Conservation (phyloP, 352 stramenopile genomes). For the Elongisporangium prolatum region DNA sequence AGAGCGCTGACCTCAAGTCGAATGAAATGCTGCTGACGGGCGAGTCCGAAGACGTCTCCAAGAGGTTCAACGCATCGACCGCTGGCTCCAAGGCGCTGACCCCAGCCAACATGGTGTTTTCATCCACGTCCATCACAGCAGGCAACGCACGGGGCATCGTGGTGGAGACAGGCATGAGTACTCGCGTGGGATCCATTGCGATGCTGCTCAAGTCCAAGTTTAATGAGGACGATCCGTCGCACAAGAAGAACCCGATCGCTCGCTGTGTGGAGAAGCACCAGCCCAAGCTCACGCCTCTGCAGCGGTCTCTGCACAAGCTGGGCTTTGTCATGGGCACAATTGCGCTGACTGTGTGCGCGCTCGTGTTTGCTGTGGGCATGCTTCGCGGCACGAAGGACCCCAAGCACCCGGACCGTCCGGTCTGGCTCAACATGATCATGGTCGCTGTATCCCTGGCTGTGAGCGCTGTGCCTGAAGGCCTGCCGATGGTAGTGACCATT, state of each 20-base stretch:
- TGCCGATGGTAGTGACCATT: constrained; percentile 82
- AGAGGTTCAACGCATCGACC: constrained; percentile 57
- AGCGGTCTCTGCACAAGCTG: constrained; percentile 92
- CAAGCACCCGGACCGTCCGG: constrained; percentile 67
- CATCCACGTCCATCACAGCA: constrained; percentile 77
- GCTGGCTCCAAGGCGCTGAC: constrained; percentile 43
- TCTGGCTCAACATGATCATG: constrained; percentile 93
- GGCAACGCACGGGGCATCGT: constrained; percentile 66
- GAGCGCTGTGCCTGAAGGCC: constrained; percentile 71
- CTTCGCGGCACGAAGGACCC: constrained; percentile 39
- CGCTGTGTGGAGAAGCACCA: constrained; percentile 56
- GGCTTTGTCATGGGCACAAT: constrained; percentile 91
- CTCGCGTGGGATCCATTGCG: constrained; percentile 64
- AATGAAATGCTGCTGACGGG: constrained; percentile 95
- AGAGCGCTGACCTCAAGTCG: constrained; percentile 81
- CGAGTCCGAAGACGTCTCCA: constrained; percentile 82
- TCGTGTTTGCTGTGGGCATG: constrained; percentile 90
- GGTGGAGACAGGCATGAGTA: constrained; percentile 73
- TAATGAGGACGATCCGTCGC: constrained; percentile 1
- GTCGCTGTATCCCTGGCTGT: constrained; percentile 88
- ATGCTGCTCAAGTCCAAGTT: constrained; percentile 47
- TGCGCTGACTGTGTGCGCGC: constrained; percentile 70
- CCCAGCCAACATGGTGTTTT: constrained; percentile 92
- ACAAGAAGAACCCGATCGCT: constrained; percentile 33
- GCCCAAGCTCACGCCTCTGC: constrained; percentile 87